These are phyloP conservation scores for Raphanus hybrid DNA, from an alignment of 441 rosid genomes.

Conservation along the genomic window DNA sequence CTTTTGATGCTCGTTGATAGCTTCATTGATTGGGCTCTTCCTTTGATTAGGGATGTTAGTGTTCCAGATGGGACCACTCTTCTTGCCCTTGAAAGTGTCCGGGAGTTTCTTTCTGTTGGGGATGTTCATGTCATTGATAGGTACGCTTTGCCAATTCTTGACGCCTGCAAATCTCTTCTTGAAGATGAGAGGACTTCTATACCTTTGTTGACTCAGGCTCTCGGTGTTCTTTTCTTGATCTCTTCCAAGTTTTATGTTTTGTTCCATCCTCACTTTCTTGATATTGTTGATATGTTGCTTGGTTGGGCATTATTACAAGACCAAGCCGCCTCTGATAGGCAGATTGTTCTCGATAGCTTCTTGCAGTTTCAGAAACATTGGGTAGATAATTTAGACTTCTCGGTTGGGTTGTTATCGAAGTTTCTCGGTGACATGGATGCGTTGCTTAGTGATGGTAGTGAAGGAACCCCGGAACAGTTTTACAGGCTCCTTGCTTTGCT, in stretches of 20 bases:
- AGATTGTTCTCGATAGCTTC: slow-evolving; percentile 84
- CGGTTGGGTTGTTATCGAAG: slow-evolving; percentile 81
- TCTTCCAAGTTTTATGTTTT: slow-evolving; percentile 75
- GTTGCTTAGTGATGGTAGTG: slow-evolving; percentile 80
- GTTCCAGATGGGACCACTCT: slow-evolving; percentile 75
- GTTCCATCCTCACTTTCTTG: slow-evolving; percentile 96
- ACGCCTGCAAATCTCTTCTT: slow-evolving; percentile 88
- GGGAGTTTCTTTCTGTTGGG: slow-evolving; percentile 86
- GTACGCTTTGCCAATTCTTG: slow-evolving; percentile 80
- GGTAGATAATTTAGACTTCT: slow-evolving; percentile 91
- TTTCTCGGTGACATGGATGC: slow-evolving; percentile 94
- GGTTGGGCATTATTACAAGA: slow-evolving; percentile 98
- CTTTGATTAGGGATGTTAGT: slow-evolving; percentile 73
- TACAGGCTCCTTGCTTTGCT: slow-evolving; percentile 90
- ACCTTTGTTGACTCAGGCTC: slow-evolving; percentile 67
- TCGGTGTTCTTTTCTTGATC: slow-evolving; percentile 74
- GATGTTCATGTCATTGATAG: slow-evolving; percentile 84
- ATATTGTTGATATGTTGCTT: slow-evolving; percentile 93
- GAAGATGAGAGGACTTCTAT: slow-evolving; percentile 98
- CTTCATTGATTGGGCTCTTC: slow-evolving; percentile 89
- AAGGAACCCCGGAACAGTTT: slow-evolving; percentile 83
- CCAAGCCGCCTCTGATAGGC: slow-evolving; percentile 78
- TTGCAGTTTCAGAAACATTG: slow-evolving; percentile 97
- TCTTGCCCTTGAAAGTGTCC: slow-evolving; percentile 76
- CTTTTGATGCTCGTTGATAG: slow-evolving; percentile 89